Evolutionary conservation across 768 basidiomycete species (phyloP).

Genomic region (Tephrocybe sp.): DNA sequence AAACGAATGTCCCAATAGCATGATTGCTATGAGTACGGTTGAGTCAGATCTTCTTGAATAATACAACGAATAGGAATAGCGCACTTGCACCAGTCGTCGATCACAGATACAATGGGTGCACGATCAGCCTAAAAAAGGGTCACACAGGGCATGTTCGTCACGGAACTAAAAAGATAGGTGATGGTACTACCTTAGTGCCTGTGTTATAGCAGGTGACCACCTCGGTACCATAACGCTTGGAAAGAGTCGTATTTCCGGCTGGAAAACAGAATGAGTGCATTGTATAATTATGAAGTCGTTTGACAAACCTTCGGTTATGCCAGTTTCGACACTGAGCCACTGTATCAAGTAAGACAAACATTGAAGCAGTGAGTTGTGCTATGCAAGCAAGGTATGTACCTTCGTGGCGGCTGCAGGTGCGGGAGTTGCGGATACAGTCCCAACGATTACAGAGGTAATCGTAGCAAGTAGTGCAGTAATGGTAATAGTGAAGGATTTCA

Average conservation of each 20-base stretch:
- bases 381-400: not conserved
- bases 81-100: not conserved
- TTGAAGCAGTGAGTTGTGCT: not conserved
- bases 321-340: not conserved
- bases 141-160: too few relatives aligned
- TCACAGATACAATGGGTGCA: not conserved
- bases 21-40: constrained; percentile 1
- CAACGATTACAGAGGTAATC: constrained; percentile 1
- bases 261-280: not conserved
- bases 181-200: too few relatives aligned
- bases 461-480: constrained; percentile 2
- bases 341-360: not conserved
- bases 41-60: not conserved
- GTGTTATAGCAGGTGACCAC: not conserved
- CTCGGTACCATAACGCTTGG: not conserved
- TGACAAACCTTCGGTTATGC: not conserved
- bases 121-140: too few relatives aligned
- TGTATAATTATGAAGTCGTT: not conserved
- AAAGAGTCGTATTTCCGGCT: not conserved
- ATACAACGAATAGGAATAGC: not conserved
- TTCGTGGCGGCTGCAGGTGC: not conserved
- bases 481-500: too few relatives aligned
- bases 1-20: constrained; percentile 5
- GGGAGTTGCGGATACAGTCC: not conserved
- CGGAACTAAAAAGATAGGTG: too few relatives aligned